Evolutionary conservation across 2,329 filamentous ascomycete genomes (phyloP).

Genomic region (Pseudogymnoascus sp.): DNA sequence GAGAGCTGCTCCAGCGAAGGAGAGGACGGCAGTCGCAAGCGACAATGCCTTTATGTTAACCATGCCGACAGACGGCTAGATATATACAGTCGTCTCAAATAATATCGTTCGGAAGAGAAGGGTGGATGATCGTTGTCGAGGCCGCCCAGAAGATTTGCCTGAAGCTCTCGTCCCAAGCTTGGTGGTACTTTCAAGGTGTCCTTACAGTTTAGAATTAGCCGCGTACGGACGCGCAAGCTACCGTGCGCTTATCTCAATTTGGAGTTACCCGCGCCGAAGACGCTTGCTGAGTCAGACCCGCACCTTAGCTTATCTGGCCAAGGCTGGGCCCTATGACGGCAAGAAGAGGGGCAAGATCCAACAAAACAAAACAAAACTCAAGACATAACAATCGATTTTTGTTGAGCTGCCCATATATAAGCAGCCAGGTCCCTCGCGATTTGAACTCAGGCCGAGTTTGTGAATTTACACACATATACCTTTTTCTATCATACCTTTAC

Average conservation of each 20-base stretch:
- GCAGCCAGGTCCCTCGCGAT: background rate
- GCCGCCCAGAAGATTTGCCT: conserved; percentile 9
- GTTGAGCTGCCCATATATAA: conserved; percentile 11
- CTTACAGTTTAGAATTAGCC: conserved; percentile 13
- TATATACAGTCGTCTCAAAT: conserved; percentile 12
- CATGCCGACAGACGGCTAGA: conserved; percentile 7
- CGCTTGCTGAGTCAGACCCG: conserved; percentile 6
- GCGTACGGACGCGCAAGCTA: conserved; percentile 2
- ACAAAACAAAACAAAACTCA: conserved; percentile 10
- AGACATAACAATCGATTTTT: conserved; percentile 9
- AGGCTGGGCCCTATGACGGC: conserved; percentile 7
- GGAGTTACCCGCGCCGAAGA: background rate
- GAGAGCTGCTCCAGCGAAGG: conserved; percentile 37
- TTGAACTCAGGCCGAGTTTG: background rate
- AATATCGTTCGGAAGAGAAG: background rate
- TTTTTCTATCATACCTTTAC: background rate
- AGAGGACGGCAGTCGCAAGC: conserved; percentile 52
- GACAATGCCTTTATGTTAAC: conserved; percentile 32
- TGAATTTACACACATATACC: conserved; percentile 7
- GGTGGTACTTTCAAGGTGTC: conserved; percentile 13
- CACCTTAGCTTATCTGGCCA: conserved; percentile 10
- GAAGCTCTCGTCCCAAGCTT: conserved; percentile 11
- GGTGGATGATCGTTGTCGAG: conserved; percentile 11
- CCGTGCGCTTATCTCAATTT: conserved; percentile 8
- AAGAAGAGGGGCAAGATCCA: conserved; percentile 8